phyloP scores from a whole-genome alignment of 228 moss, liverwort and hornwort species.

The Sphagnum fallax region DNA sequence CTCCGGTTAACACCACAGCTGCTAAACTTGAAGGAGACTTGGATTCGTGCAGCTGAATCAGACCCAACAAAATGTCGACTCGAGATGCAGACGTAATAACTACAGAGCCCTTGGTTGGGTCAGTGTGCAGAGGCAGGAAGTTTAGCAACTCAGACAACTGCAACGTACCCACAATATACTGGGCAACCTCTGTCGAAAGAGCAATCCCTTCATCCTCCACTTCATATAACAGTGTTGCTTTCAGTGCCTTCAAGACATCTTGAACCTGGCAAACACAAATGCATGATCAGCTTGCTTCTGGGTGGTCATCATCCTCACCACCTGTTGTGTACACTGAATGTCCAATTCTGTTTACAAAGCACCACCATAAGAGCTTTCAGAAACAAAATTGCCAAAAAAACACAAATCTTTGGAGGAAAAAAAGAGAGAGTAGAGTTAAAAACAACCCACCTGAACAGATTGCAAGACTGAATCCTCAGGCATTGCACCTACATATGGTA shows the following conservation, averaged over 20 bases:
- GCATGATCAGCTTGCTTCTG: too few species aligned
- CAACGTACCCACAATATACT: slow-evolving; percentile 68
- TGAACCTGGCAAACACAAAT: slow-evolving; percentile 51
- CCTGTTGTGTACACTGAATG: too few species aligned
- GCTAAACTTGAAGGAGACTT: slow-evolving; percentile 66
- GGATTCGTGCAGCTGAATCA: slow-evolving; percentile 67
- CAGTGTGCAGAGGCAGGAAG: slow-evolving; percentile 55
- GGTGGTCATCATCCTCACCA: too few species aligned
- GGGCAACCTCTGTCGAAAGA: slow-evolving; percentile 82
- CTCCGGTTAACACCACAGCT: slow-evolving; percentile 75
- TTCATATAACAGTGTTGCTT: slow-evolving; percentile 57
- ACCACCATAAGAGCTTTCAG: too few species aligned
- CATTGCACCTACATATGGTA: slow-evolving; percentile 67
- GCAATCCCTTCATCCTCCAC: slow-evolving; percentile 57
- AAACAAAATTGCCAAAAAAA: too few species aligned
- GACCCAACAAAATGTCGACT: slow-evolving; percentile 76
- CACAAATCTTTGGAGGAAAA: too few species aligned
- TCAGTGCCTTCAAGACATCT: slow-evolving; percentile 73
- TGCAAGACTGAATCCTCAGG: slow-evolving; percentile 80
- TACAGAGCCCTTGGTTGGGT: slow-evolving; percentile 71
- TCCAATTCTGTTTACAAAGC: too few species aligned
- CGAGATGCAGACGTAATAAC: slow-evolving; percentile 72
- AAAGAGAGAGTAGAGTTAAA: too few species aligned
- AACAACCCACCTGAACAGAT: slow-evolving; percentile 58
- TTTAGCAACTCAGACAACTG: slow-evolving; percentile 67